Conservation (phyloP, 306 rosid genomes). For the Citrullus amarus region DNA sequence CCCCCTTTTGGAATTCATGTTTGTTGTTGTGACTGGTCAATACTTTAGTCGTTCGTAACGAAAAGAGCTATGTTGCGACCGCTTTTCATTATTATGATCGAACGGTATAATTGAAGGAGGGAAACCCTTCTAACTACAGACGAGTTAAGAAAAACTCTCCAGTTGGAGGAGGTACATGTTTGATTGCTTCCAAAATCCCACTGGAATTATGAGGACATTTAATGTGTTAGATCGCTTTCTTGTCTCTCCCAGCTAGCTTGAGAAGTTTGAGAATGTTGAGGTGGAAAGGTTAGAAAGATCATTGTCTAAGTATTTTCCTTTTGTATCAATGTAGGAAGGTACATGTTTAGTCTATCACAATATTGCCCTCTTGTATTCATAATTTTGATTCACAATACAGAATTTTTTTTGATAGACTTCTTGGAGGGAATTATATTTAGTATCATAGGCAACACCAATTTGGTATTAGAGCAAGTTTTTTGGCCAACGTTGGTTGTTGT, state of each 20-base stretch:
- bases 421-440: too few species aligned
- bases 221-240: background rate
- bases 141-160: background rate
- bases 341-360: too few species aligned
- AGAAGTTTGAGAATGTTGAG: background rate
- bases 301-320: background rate
- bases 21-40: background rate
- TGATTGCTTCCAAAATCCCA: background rate
- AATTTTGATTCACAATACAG: too few species aligned
- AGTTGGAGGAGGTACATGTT: background rate
- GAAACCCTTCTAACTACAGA: background rate
- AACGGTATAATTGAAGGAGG: background rate
- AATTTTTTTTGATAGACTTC: too few species aligned
- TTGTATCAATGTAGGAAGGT: too few species aligned
- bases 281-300: background rate
- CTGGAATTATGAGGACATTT: background rate
- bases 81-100: background rate
- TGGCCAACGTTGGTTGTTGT: too few species aligned
- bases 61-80: background rate
- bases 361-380: too few species aligned
- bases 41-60: background rate
- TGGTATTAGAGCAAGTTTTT: too few species aligned
- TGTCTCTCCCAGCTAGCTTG: background rate
- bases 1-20: background rate
- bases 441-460: too few species aligned